phyloP scores from a whole-genome alignment of 106 monocot genomes.

The Hemerocallis citrina region DNA sequence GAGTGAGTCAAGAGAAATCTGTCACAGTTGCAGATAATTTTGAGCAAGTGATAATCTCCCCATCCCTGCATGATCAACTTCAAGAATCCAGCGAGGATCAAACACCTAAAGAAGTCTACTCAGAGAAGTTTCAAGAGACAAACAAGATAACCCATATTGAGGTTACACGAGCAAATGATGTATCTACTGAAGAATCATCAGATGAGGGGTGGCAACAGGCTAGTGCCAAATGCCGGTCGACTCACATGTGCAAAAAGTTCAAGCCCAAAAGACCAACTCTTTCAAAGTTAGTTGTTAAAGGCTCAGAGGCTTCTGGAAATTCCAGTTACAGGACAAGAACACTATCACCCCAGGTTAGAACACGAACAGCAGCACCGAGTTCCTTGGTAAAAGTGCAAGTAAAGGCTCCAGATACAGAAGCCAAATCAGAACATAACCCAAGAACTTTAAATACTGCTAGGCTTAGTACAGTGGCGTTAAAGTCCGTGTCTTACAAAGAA shows the following conservation, averaged over 20 bases:
- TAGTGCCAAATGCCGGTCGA: conserved; percentile 43
- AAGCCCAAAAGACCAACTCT: conserved; percentile 23
- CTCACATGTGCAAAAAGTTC: conserved; percentile 25
- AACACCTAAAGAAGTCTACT: conserved; percentile 5
- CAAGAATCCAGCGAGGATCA: conserved; percentile 5
- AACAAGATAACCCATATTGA: conserved; percentile 3
- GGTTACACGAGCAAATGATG: not conserved
- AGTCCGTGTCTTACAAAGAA: conserved; percentile 79
- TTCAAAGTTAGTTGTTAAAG: conserved; percentile 32
- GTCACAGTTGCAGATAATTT: conserved; percentile 17
- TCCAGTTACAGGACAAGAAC: conserved; percentile 27
- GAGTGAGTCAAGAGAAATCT: conserved; percentile 25
- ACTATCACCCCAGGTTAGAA: conserved; percentile 15
- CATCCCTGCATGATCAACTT: not conserved
- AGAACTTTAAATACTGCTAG: conserved; percentile 22
- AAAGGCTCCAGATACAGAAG: conserved; percentile 10
- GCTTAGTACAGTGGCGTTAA: conserved; percentile 45
- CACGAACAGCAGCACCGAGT: conserved; percentile 7
- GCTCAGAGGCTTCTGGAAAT: conserved; percentile 20
- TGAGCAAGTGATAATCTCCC: conserved; percentile 4
- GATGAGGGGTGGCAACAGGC: conserved; percentile 99
- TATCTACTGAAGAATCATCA: conserved; percentile 41
- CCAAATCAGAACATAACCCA: conserved; percentile 12
- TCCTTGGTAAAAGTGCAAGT: conserved; percentile 8
- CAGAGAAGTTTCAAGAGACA: conserved; percentile 20